Evolutionary conservation across 345 rosid genomes (phyloP), one percentile per base, ranked within the genome.

Genomic region (Xanthoceras sorbifolium): DNA sequence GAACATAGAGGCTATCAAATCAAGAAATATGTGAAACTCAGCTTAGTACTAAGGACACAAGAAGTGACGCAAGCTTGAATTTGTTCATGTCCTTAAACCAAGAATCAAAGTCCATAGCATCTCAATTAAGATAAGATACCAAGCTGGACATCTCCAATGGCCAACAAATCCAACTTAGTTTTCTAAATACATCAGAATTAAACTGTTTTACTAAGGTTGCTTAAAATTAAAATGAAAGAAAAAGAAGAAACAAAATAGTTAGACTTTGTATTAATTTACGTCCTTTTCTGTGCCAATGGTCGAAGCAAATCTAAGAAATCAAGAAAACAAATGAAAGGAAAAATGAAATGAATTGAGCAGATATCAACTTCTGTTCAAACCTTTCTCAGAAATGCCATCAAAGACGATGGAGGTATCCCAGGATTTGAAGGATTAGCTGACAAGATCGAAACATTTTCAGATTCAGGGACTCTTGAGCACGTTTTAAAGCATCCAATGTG

Each of bases 401-500:
- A 77, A 66, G 99, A 93, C 10, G 99, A 89, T 66, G 99, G 99
- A 11, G 99, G 98, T 79, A 96, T 84, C 82, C 99, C 99, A 52
- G 98, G 99, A 89, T 93, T 96, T 70, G 94, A 81, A 55, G 88
- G 65, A 82, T 84, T 90, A 48, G 99, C 94, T 40, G 87, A 74
- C 60, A 82, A 76, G 67, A 93, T 60, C 3, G 71, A 83, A 55
- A 93, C 75, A 61, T 85, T 87, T 72, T 88, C 85, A 18, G 93
- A 85, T 82, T 54, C 46, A 96, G 86, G 61, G 97, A 93, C 75
- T 85, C 88, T 80, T 86, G 86, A 75, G 98, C 97, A 74, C 46
- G 80, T 77, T 80, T 85, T 65, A 96, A 86, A 73, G 98, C 99
- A 76, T 88, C 86, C 87, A 87, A 54, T 62, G 91, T 86, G 84